Evolutionary conservation across 2,329 filamentous ascomycete genomes (phyloP), one percentile per base, ranked within the genome.

Genomic region (Fusarium goolgardi): DNA sequence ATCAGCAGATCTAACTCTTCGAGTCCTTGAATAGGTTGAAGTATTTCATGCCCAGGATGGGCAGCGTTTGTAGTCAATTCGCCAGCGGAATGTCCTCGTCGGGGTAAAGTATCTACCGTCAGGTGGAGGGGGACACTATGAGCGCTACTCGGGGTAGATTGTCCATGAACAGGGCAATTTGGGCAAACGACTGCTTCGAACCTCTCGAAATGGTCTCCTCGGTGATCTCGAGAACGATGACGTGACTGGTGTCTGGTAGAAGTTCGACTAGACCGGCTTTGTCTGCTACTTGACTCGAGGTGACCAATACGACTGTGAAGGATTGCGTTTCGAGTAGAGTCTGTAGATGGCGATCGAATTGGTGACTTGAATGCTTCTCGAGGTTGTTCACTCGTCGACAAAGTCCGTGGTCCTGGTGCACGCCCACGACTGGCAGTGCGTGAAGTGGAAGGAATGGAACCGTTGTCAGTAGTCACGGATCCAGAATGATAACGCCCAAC

Each of bases 41-140:
- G 37, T 15, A 43, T 44, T 27, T 53, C 55, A n/a, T 58, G 47
- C 15, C 35, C 78, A 79, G 13, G 74, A 69, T 37, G 77, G 77
- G 9, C 76, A 75, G 1, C 77, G 77, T 41, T 78, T 25, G n/a
- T 11, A 16, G 40, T 4, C 27, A 32, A 16, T 27, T 32, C 40
- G 13, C 35, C 55, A 32, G 40, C 47, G 44, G 39, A 58, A 31
- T 52, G 55, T 7, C 47, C 55, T 31, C 55, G 31, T 15, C 53
- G 55, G 37, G 47, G 55, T n/a, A 53, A 25, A 13, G 47, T 15
- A 21, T 58, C 55, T 43, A 53, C 39, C 32, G 40, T 16, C 25
- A 58, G 34, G 8, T 32, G 27, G 15, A 58, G 18, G 13, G 55
- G 55, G 21, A 40, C 55, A 32, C 55, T 37, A 35, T 49, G 54